Percentiles rank a stretch among this genome's conserved stretches.
Conservation (phyloP, 768 basidiomycete genomes). For the Rhizopogon rudus region DNA sequence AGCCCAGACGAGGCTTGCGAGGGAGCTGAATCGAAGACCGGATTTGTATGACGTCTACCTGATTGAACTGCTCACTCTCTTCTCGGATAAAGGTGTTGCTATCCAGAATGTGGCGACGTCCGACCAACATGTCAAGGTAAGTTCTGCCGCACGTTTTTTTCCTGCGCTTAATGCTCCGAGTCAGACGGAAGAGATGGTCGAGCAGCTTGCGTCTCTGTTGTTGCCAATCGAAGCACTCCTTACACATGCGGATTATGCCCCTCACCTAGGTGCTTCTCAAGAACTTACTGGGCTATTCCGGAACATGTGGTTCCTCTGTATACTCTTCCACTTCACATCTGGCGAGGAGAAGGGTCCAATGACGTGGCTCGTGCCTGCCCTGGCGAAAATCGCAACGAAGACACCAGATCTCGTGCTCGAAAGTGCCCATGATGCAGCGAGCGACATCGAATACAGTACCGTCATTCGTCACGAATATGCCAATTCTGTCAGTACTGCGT, state of each 20-base stretch:
- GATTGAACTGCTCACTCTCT: slow-evolving; percentile 78
- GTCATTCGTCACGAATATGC: slow-evolving; percentile 85
- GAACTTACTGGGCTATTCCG: slow-evolving; percentile 77
- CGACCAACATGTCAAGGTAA: slow-evolving; percentile 63
- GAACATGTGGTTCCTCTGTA: slow-evolving; percentile 92
- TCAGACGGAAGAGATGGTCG: slow-evolving; percentile 78
- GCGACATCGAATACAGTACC: slow-evolving; percentile 90
- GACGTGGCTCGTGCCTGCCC: slow-evolving; percentile 74
- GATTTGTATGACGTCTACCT: slow-evolving; percentile 80
- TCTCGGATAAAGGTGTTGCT: slow-evolving; percentile 86
- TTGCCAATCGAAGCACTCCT: slow-evolving; percentile 90
- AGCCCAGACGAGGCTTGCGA: slow-evolving; percentile 86
- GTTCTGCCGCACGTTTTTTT: neutral
- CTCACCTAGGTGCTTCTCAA: slow-evolving; percentile 47
- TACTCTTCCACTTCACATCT: slow-evolving; percentile 74
- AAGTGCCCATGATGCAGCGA: slow-evolving; percentile 74
- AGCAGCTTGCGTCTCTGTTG: slow-evolving; percentile 81
- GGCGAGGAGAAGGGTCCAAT: slow-evolving; percentile 54
- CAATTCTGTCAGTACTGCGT: slow-evolving; percentile 47
- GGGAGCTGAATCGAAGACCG: slow-evolving; percentile 66
- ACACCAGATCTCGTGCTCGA: slow-evolving; percentile 85
- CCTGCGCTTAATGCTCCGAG: neutral
- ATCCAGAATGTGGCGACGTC: slow-evolving; percentile 78
- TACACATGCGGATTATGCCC: slow-evolving; percentile 61
- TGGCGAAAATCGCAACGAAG: slow-evolving; percentile 77